Percentiles rank a stretch among this genome's conserved stretches.
Evolutionary conservation across 257 asterid species (phyloP).

Genomic region (Solanum appendiculatum): DNA sequence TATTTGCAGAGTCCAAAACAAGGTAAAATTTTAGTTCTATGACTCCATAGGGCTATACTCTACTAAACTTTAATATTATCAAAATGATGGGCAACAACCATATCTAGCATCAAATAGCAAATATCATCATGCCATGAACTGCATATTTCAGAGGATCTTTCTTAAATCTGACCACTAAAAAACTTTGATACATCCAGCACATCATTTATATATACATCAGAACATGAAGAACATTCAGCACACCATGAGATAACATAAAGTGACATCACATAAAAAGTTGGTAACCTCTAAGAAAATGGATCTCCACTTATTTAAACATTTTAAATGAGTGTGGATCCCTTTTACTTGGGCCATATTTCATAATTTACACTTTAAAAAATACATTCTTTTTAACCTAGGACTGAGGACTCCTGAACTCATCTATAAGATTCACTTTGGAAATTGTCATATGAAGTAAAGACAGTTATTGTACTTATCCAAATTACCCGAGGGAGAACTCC

Average conservation of each 20-base stretch:
- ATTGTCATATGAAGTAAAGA: not conserved
- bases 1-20: not conserved
- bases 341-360: not conserved
- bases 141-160: not conserved
- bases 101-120: not conserved
- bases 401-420: not conserved
- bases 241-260: not conserved
- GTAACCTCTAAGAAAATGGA: not conserved
- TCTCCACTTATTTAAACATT: not conserved
- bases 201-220: not conserved
- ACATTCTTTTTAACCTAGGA: not conserved
- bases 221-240: not conserved
- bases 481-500: conserved; percentile 82
- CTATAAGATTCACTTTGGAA: not conserved
- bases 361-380: not conserved
- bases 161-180: not conserved
- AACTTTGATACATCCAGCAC: not conserved
- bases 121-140: not conserved
- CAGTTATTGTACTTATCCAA: not conserved
- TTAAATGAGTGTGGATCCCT: not conserved
- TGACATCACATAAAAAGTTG: not conserved
- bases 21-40: not conserved
- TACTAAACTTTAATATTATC: not conserved
- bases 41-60: not conserved
- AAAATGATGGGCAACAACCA: not conserved